Evolutionary conservation across 2,329 filamentous ascomycete genomes (phyloP).

Genomic region (Thermochaetoides dissita): DNA sequence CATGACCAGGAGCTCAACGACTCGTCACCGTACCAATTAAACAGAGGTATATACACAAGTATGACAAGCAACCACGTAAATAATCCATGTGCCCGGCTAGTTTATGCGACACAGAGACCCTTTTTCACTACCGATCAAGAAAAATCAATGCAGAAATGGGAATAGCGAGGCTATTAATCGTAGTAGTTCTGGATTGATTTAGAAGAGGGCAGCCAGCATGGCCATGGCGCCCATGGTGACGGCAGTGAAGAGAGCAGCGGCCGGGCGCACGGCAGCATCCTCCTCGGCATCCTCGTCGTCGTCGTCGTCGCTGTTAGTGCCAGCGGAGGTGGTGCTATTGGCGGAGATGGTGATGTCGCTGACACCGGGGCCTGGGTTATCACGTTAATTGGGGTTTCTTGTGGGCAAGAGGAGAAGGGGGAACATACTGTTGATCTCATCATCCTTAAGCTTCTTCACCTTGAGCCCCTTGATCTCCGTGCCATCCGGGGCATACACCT

Average conservation of each 20-base stretch:
- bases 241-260: slow-evolving; percentile 8
- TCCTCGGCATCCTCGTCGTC: slow-evolving; percentile 1
- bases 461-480: slow-evolving; percentile 39
- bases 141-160: too few species aligned
- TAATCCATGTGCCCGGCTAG: too few species aligned
- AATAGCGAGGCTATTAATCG: too few species aligned
- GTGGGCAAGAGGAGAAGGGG: not conserved
- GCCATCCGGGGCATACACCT: slow-evolving; percentile 51
- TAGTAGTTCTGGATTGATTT: too few species aligned
- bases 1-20: too few species aligned
- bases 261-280: slow-evolving; percentile 9
- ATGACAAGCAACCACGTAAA: too few species aligned
- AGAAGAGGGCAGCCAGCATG: slow-evolving; percentile 4
- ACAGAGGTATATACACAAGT: too few species aligned
- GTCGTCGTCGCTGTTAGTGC: slow-evolving; percentile 5
- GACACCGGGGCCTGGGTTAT: slow-evolving; percentile 11
- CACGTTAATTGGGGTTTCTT: not conserved
- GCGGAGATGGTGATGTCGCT: slow-evolving; percentile 8
- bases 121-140: too few species aligned
- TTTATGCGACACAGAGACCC: too few species aligned
- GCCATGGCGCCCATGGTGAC: slow-evolving; percentile 13
- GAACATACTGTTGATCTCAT: slow-evolving; percentile 28
- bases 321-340: slow-evolving; percentile 1
- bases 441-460: slow-evolving; percentile 31
- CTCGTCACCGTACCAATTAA: too few species aligned